These are phyloP conservation scores for Scytalidium lignicola DNA, from an alignment of 2,329 filamentous ascomycete species.

Conservation along the genomic window DNA sequence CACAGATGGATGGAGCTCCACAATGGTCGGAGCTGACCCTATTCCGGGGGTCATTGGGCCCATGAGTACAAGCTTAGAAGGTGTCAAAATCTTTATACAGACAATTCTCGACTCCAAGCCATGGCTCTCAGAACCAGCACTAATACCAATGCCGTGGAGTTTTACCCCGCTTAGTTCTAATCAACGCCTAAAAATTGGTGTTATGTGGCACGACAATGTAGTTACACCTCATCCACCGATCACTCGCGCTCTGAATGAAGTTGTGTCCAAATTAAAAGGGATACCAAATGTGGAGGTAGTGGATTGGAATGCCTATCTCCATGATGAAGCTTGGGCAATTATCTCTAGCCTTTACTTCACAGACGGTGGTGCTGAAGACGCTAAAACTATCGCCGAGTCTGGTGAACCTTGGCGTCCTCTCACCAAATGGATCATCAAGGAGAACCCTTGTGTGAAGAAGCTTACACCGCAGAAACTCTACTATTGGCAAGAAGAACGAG, in stretches of 20 bases:
- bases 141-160: conserved; percentile 46
- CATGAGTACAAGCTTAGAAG: conserved; percentile 40
- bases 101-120: conserved; percentile 27
- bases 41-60: conserved; percentile 24
- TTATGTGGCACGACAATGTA: conserved; percentile 17
- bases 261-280: conserved; percentile 2
- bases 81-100: conserved; percentile 38
- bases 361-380: conserved; percentile 14
- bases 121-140: conserved; percentile 46
- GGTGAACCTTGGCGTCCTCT: conserved; percentile 13
- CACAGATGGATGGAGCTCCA: conserved; percentile 39
- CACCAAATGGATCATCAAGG: conserved; percentile 14
- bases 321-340: conserved; percentile 15
- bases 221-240: conserved; percentile 15
- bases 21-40: conserved; percentile 33
- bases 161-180: not conserved
- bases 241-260: conserved; percentile 13
- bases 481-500: conserved; percentile 23
- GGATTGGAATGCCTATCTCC: conserved; percentile 15
- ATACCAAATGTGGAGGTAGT: conserved; percentile 13
- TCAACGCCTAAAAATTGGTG: conserved; percentile 32
- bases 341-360: conserved; percentile 17
- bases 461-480: conserved; percentile 13
- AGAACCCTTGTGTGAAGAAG: conserved; percentile 16
- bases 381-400: conserved; percentile 7